Base-by-base conservation (phyloP, 192 early-diverging fungal species). In the Thamnidium elegans region DNA sequence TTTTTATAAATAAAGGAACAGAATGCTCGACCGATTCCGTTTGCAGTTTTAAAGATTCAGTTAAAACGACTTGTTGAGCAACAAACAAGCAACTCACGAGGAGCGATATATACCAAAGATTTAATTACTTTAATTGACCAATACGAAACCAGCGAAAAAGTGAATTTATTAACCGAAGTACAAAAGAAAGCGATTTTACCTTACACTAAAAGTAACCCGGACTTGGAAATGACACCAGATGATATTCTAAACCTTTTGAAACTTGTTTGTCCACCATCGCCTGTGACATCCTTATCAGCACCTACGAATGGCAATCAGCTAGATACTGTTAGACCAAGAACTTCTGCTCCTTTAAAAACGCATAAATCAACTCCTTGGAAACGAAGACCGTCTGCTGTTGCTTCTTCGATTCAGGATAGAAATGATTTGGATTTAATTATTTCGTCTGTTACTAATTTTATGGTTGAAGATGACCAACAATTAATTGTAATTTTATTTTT, bases 171-270 rank as follows among this genome's bases (percentile, higher is more conserved):
- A 21, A 76, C 75, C 1, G 55, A 69, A 30, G 71, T 65, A 39
- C 68, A 73, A 53, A 67, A 67, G 39, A 64, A 43, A 21, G 69
- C 62, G 30, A 71, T 79, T 56, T 62, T 64, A 62, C 63, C 68
- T 0, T 79, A 69, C 26, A 65, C 61, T 7, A 32, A 59, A 14
- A 34, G 46, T 17, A 76, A 73, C 55, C 71, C 74, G 31, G 78
- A 79, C 48, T 59, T 79, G 52, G 78, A 79, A 52, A 69, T 79
- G 65, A 68, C 71, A 15, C 51, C 72, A 45, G 78, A 79, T 50
- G 78, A 79, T 53, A 72, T 79, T n/a, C 21, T 78, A 4, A 56
- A 72, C 21, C 54, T 78, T 9, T 21, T 78, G n/a, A 63, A 48
- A 43, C 60, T 69, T 4, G 48, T 78, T 3, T 66, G 50, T 11